Conservation (phyloP, 164 flowering plant genomes). For the Stephania yunnanensis region DNA sequence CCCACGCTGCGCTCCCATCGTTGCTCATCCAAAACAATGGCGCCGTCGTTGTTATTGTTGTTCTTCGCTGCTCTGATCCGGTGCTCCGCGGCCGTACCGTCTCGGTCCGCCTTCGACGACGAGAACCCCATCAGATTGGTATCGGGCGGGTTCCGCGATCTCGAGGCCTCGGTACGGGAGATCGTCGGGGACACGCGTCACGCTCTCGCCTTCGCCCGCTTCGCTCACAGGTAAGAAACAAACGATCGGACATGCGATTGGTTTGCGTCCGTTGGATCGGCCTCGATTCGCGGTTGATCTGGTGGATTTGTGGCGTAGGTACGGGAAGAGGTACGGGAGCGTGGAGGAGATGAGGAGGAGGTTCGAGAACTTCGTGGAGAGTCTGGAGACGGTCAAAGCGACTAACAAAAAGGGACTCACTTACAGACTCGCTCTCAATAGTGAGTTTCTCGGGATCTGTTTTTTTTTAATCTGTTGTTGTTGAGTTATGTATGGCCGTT, state of each 20-base stretch:
- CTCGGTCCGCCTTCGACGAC: slow-evolving; percentile 38
- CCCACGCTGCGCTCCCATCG: not conserved
- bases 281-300: not conserved
- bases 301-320: slow-evolving; percentile 25
- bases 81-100: slow-evolving; percentile 26
- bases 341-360: slow-evolving; percentile 61
- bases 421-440: slow-evolving; percentile 63
- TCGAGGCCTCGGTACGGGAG: slow-evolving; percentile 42
- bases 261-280: not conserved
- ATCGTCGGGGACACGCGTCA: slow-evolving; percentile 59
- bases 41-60: not conserved
- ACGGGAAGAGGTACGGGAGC: slow-evolving; percentile 67
- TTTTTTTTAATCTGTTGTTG: not conserved
- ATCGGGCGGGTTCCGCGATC: slow-evolving; percentile 50
- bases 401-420: slow-evolving; percentile 56
- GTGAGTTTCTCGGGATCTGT: slow-evolving; percentile 30
- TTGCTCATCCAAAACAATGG: slow-evolving; percentile 14
- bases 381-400: slow-evolving; percentile 57
- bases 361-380: slow-evolving; percentile 62
- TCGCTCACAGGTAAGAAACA: slow-evolving; percentile 52
- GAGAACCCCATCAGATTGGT: slow-evolving; percentile 75
- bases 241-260: not conserved
- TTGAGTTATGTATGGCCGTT: not conserved
- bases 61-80: slow-evolving; percentile 16
- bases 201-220: slow-evolving; percentile 78